These are phyloP conservation scores for Agrocybe praecox DNA, from an alignment of 768 basidiomycete genomes.

Conservation along the genomic window DNA sequence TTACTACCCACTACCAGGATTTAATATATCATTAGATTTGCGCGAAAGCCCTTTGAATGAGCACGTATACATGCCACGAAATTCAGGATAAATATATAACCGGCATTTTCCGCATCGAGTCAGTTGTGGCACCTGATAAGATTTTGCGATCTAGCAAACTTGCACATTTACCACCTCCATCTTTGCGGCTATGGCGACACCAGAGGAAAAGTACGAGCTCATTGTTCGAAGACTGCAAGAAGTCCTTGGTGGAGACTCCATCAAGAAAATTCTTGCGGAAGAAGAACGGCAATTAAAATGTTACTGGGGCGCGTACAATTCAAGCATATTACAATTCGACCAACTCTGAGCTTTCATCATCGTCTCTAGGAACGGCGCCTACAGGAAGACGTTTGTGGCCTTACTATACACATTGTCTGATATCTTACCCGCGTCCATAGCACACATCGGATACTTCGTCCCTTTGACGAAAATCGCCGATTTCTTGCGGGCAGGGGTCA, in stretches of 20 bases:
- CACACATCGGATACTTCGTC: conserved; percentile 97
- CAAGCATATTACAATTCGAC: conserved; percentile 7
- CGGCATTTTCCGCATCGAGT: conserved; percentile 3
- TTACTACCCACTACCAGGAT: background rate
- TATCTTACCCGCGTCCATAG: conserved; percentile 40
- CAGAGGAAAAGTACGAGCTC: conserved; percentile 68
- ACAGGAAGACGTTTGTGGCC: conserved; percentile 85
- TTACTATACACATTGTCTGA: background rate
- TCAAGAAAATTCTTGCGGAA: conserved; percentile 80
- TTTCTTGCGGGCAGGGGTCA: conserved; percentile 91
- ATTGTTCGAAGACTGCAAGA: conserved; percentile 89
- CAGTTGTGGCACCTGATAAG: conserved; percentile 8
- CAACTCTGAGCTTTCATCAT: conserved; percentile 9
- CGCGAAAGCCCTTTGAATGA: no score
- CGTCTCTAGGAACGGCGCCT: conserved; percentile 76
- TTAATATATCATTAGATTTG: background rate
- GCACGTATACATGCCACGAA: no score
- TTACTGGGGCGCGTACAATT: conserved; percentile 81
- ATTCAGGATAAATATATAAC: background rate
- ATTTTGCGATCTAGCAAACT: conserved; percentile 4
- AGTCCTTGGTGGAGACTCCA: conserved; percentile 81
- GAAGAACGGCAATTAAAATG: conserved; percentile 77
- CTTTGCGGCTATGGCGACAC: conserved; percentile 28
- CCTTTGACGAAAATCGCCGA: conserved; percentile 95
- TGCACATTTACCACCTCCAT: background rate